Conservation (phyloP, 2,329 filamentous ascomycete species). For the Neonectria magnoliae region DNA sequence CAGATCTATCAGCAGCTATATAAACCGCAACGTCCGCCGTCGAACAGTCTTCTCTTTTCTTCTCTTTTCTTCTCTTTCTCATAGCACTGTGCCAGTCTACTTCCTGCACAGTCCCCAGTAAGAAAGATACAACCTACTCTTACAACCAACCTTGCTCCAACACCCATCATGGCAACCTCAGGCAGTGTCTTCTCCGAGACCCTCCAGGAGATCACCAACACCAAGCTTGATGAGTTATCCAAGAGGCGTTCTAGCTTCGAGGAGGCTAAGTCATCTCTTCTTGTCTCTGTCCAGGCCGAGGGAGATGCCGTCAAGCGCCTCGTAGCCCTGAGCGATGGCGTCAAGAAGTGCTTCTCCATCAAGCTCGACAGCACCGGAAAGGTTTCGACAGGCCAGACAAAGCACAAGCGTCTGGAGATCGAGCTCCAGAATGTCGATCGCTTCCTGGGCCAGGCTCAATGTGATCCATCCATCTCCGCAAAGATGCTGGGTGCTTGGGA, state of each 20-base stretch:
- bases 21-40: slow-evolving; percentile 11
- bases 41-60: neutral
- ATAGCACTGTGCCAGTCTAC: neutral
- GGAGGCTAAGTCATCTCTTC: slow-evolving; percentile 43
- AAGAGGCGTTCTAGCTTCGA: slow-evolving; percentile 53
- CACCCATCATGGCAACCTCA: slow-evolving; percentile 38
- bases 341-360: slow-evolving; percentile 50
- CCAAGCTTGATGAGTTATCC: slow-evolving; percentile 55
- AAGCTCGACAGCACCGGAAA: slow-evolving; percentile 43
- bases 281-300: slow-evolving; percentile 42
- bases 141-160: neutral
- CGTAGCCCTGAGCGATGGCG: slow-evolving; percentile 45
- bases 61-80: neutral
- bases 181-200: slow-evolving; percentile 55
- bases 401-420: slow-evolving; percentile 41
- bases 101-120: neutral
- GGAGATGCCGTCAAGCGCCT: slow-evolving; percentile 46
- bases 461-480: slow-evolving; percentile 53
- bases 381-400: slow-evolving; percentile 36
- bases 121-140: neutral
- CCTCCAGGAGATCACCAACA: slow-evolving; percentile 55
- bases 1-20: slow-evolving; percentile 20
- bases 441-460: slow-evolving; percentile 52
- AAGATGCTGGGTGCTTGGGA: slow-evolving; percentile 49
- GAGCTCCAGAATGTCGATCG: slow-evolving; percentile 52